Evolutionary conservation across 371 early-diverging fungal species (phyloP), one percentile per base, ranked within the genome.

Genomic region (Rhizomucor pusillus): DNA sequence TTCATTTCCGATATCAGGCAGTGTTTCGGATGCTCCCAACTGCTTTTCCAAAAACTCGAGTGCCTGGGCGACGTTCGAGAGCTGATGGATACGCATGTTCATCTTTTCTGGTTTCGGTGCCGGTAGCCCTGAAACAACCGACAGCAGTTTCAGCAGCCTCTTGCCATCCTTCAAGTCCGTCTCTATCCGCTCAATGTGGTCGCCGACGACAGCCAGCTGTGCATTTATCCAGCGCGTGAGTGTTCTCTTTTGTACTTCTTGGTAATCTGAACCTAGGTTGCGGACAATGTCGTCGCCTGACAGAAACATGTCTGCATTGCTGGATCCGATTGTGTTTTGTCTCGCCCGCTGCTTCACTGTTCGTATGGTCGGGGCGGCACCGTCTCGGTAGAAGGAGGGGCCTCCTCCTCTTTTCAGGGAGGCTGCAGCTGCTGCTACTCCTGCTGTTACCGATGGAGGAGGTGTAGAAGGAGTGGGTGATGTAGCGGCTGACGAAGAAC

Each of bases 221-320:
- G 76, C 72, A 65, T 93, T 93, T 59, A 89, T 79, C 93, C 93
- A 93, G 37, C 85, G 87, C 16, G 87, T 90, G 54, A 93, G 85
- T 12, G 92, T 86, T 18, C 85, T 84, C 59, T 81, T 84, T 65
- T 93, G 90, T 24, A 88, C 83, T 47, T 81, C 81, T 43, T 73
- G 72, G 49, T 77, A 77, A 50, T 77, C 73, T 22, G 75, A 67
- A 23, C 72, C 72, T 46, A 77, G 63, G 44, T 69, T 73, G 40
- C 72, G 66, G 25, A 60, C 62, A 36, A 29, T 53, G 54, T 35
- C n/a, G 40, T 29, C 37, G 23, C 48, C 46, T 41, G 41, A 29
- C 47, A 49, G 43, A 39, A 39, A 39, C 34, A 11, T 37, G 55
- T 33, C 24, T 29, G 29, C 29, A 29, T 29, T 29, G 29, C 29